Percentiles rank a stretch among this genome's conserved stretches.
These are phyloP conservation scores for Raddia guianensis DNA, from an alignment of 176 grass and related monocot genomes.

Conservation along the genomic window DNA sequence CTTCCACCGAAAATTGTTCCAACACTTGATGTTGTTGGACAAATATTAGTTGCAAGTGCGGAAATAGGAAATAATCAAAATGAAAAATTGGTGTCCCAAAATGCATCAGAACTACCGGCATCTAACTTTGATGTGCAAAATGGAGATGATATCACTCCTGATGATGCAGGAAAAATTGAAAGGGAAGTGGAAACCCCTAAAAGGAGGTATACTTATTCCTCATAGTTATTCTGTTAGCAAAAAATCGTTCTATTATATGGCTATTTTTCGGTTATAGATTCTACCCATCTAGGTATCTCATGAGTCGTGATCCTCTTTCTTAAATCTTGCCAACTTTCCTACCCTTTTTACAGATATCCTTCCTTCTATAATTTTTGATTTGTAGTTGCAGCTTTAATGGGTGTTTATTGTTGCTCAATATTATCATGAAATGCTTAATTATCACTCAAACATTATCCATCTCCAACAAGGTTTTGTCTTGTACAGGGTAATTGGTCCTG, in stretches of 20 bases:
- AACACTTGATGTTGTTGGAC: constrained; percentile 70
- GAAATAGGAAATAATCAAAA: constrained; percentile 34
- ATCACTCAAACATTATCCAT: constrained; percentile 12
- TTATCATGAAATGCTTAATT: constrained; percentile 28
- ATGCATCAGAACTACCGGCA: constrained; percentile 31
- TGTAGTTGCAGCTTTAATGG: background rate
- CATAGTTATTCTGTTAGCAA: constrained; percentile 12
- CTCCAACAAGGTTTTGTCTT: constrained; percentile 20
- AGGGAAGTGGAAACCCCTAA: constrained; percentile 56
- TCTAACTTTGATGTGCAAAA: constrained; percentile 47
- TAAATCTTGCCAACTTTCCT: background rate
- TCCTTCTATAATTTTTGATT: background rate
- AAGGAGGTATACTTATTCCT: constrained; percentile 51
- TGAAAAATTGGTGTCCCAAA: constrained; percentile 18
- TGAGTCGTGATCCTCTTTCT: background rate
- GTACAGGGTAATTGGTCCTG: constrained; percentile 84
- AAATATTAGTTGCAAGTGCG: constrained; percentile 31
- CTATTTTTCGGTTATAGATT: background rate
- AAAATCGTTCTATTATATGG: background rate
- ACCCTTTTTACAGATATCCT: background rate
- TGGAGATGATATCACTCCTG: constrained; percentile 36
- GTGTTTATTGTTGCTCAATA: background rate
- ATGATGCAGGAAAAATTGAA: constrained; percentile 26
- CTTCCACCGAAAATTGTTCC: constrained; percentile 61
- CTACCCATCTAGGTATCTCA: background rate